phyloP scores from a whole-genome alignment of 805 yeast genomes.

The Yueomyces sinensis region DNA sequence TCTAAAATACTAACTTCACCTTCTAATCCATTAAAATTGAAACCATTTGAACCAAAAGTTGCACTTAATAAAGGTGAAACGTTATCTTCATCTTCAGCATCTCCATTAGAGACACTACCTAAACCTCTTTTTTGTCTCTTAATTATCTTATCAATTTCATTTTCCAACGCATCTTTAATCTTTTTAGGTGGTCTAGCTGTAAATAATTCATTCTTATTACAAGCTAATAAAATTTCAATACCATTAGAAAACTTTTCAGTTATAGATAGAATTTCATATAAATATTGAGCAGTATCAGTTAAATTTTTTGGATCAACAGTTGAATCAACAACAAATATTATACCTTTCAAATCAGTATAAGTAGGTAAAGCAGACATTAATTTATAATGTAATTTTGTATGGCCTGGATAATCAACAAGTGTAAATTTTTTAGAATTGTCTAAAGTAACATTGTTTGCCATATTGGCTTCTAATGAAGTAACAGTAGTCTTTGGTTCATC shows the following conservation, averaged over 20 bases:
- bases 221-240: conserved; percentile 60
- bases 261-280: conserved; percentile 43
- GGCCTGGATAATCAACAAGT: conserved; percentile 83
- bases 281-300: conserved; percentile 40
- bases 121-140: conserved; percentile 32
- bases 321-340: conserved; percentile 69
- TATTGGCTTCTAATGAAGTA: conserved; percentile 39
- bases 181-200: conserved; percentile 61
- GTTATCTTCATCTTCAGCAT: conserved; percentile 9
- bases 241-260: conserved; percentile 58
- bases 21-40: conserved; percentile 57
- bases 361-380: conserved; percentile 34
- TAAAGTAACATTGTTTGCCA: conserved; percentile 10
- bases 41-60: conserved; percentile 23
- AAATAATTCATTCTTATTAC: conserved; percentile 79
- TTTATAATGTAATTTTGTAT: conserved; percentile 52
- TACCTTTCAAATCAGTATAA: conserved; percentile 42
- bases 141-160: conserved; percentile 43
- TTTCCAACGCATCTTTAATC: conserved; percentile 45
- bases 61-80: conserved; percentile 25
- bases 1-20: conserved; percentile 56
- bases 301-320: conserved; percentile 38
- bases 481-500: conserved; percentile 13
- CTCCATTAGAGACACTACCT: conserved; percentile 29
- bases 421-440: conserved; percentile 27